Evolutionary conservation across 1,284 basidiomycete genomes (phyloP).

Genomic region (Microbotryomycetes sp.): DNA sequence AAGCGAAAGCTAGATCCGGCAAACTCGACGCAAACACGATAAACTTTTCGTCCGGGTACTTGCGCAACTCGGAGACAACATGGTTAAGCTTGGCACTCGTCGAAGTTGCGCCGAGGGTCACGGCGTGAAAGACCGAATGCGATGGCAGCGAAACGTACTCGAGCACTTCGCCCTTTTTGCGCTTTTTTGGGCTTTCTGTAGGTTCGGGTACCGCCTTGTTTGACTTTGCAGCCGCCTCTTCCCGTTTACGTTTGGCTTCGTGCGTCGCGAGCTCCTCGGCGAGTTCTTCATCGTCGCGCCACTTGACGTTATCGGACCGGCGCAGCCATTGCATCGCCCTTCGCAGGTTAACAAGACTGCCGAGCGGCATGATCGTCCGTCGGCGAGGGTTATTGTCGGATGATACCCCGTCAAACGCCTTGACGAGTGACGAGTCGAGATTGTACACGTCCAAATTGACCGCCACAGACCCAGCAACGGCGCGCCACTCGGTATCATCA

Average conservation of each 20-base stretch:
- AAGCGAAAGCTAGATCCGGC: conserved; percentile 25
- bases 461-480: background rate
- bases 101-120: conserved; percentile 10
- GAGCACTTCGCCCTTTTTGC: background rate
- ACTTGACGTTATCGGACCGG: conserved; percentile 8
- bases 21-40: conserved; percentile 22
- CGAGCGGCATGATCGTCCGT: conserved; percentile 8
- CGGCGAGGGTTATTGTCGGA: background rate
- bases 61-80: conserved; percentile 15
- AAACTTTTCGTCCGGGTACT: conserved; percentile 27
- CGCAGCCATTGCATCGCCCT: conserved; percentile 15
- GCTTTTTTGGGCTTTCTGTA: conserved; percentile 23
- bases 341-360: conserved; percentile 17
- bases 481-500: conserved; percentile 8
- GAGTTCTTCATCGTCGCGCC: conserved; percentile 30
- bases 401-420: conserved; percentile 8
- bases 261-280: conserved; percentile 27
- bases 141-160: conserved; percentile 7
- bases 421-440: conserved; percentile 7
- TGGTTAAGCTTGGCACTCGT: conserved; percentile 26
- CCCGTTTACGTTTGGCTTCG: conserved; percentile 16
- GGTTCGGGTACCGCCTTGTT: conserved; percentile 5
- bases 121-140: conserved; percentile 10
- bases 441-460: conserved; percentile 12
- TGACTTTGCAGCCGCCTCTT: background rate